phyloP scores from a whole-genome alignment of 805 yeast species.

The Candida tallmaniae region DNA sequence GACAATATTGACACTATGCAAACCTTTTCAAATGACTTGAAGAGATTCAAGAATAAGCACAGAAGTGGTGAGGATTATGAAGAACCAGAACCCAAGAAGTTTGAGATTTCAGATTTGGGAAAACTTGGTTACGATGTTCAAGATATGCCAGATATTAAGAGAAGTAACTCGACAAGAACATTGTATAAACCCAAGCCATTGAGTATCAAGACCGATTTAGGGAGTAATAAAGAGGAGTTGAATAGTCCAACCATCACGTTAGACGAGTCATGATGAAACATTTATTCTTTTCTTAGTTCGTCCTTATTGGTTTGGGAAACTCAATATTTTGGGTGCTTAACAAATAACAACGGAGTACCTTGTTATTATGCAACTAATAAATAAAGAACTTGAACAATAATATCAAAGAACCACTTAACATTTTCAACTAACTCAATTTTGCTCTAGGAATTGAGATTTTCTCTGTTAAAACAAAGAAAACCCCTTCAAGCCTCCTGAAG shows the following conservation, averaged over 20 bases:
- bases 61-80: slow-evolving; percentile 16
- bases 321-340: no score
- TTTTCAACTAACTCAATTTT: no score
- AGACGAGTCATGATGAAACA: slow-evolving; percentile 34
- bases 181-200: slow-evolving; percentile 36
- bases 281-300: no score
- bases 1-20: slow-evolving; percentile 21
- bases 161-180: slow-evolving; percentile 32
- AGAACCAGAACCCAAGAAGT: slow-evolving; percentile 34
- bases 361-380: no score
- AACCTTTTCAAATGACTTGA: slow-evolving; percentile 16
- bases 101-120: slow-evolving; percentile 25
- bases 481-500: no score
- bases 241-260: slow-evolving; percentile 35
- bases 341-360: no score
- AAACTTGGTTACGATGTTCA: slow-evolving; percentile 22
- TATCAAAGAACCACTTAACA: no score
- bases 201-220: slow-evolving; percentile 16
- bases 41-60: slow-evolving; percentile 20
- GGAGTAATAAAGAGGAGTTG: neutral
- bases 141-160: slow-evolving; percentile 16
- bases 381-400: no score
- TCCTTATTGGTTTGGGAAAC: no score
- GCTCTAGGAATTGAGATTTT: no score
- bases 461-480: no score